phyloP scores from a whole-genome alignment of 2,329 filamentous ascomycete genomes.

The Phyllosticta capitalensis region DNA sequence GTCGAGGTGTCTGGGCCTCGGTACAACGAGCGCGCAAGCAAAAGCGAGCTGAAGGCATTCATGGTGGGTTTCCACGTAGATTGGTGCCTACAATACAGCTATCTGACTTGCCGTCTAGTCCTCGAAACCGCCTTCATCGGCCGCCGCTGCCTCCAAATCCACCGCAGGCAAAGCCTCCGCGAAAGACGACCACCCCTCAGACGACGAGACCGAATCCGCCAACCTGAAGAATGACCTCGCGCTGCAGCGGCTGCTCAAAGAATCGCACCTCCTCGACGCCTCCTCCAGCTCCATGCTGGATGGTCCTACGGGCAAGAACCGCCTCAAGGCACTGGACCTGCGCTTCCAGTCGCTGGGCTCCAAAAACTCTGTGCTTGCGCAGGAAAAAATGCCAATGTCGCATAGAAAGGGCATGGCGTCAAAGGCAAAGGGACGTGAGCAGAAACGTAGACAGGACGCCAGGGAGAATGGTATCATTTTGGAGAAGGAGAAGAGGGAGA shows the following conservation, averaged over 20 bases:
- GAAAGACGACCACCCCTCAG: conserved; percentile 45
- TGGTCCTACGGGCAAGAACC: conserved; percentile 53
- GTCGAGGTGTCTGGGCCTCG: conserved; percentile 32
- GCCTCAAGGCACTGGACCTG: conserved; percentile 74
- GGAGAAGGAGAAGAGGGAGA: conserved; percentile 48
- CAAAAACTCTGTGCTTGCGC: conserved; percentile 63
- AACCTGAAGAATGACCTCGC: conserved; percentile 88
- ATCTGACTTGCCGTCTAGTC: conserved; percentile 27
- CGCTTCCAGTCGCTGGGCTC: conserved; percentile 73
- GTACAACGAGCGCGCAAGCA: conserved; percentile 23
- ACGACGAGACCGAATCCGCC: conserved; percentile 47
- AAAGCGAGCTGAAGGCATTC: conserved; percentile 66
- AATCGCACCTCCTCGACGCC: conserved; percentile 75
- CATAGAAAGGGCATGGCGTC: conserved; percentile 75
- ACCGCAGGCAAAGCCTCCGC: conserved; percentile 13
- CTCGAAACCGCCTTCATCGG: conserved; percentile 39
- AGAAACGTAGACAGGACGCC: conserved; percentile 65
- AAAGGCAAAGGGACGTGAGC: conserved; percentile 57
- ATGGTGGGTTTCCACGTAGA: conserved; percentile 45
- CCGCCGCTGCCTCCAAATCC: conserved; percentile 18
- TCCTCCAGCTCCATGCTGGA: conserved; percentile 43
- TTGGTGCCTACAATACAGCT: not conserved
- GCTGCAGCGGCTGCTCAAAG: conserved; percentile 78
- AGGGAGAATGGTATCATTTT: conserved; percentile 84
- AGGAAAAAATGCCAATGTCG: conserved; percentile 81